Percentiles rank a stretch among this genome's conserved stretches.
phyloP scores from a whole-genome alignment of 495 filamentous ascomycete species.

The Podospora didyma region DNA sequence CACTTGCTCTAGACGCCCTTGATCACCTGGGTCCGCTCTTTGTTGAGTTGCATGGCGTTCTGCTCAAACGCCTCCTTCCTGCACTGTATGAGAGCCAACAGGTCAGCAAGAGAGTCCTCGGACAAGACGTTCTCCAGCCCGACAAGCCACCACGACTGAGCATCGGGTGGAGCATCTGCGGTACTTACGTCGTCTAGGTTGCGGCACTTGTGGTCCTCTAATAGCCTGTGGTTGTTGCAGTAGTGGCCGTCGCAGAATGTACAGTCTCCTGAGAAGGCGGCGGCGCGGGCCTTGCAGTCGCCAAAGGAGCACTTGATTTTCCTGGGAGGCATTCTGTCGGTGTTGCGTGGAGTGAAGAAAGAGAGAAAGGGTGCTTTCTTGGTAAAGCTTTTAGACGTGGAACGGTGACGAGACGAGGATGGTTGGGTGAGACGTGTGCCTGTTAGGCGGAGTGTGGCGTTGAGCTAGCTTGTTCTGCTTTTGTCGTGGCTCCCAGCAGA shows the following conservation, averaged over 20 bases:
- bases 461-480: too few species aligned
- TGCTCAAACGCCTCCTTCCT: slow-evolving; percentile 92
- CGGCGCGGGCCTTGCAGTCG: slow-evolving; percentile 78
- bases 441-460: too few species aligned
- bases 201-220: slow-evolving; percentile 89
- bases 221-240: slow-evolving; percentile 87
- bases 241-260: slow-evolving; percentile 90
- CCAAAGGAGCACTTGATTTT: slow-evolving; percentile 86
- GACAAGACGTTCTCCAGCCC: slow-evolving; percentile 39
- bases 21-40: slow-evolving; percentile 70
- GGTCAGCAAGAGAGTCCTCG: slow-evolving; percentile 29
- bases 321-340: slow-evolving; percentile 60
- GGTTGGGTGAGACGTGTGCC: too few species aligned
- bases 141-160: slow-evolving; percentile 45
- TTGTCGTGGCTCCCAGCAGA: too few species aligned
- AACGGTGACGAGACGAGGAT: background rate
- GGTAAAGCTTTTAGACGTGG: background rate
- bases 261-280: slow-evolving; percentile 93
- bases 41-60: slow-evolving; percentile 87
- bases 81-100: slow-evolving; percentile 50
- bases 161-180: slow-evolving; percentile 5
- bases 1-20: slow-evolving; percentile 37
- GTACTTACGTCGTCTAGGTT: slow-evolving; percentile 81
- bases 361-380: background rate
- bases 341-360: slow-evolving; percentile 4